Evolutionary conservation across 176 grass and related monocot genomes (phyloP).

Genomic region (Oryza brachyantha): DNA sequence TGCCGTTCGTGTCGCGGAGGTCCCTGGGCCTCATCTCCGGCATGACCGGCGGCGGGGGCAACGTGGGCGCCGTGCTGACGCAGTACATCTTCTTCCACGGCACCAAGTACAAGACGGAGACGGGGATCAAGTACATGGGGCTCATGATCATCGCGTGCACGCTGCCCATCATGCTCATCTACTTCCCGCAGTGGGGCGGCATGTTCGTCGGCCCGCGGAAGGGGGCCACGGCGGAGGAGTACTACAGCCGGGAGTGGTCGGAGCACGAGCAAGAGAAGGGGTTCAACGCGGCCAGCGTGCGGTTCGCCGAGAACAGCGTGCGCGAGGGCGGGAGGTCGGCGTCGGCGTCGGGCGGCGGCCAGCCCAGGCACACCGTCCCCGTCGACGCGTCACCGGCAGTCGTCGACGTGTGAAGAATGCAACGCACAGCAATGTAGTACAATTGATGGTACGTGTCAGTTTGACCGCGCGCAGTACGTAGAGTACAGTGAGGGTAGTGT

Average conservation of each 20-base stretch:
- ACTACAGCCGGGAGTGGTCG: conserved; percentile 80
- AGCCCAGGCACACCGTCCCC: conserved; percentile 55
- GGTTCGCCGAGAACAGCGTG: conserved; percentile 84
- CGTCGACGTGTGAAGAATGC: conserved; percentile 24
- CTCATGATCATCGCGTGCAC: conserved; percentile 89
- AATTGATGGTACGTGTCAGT: not conserved
- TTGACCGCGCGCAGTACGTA: not conserved
- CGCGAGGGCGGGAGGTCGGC: conserved; percentile 46
- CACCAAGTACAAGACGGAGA: conserved; percentile 62
- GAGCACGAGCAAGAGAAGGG: conserved; percentile 51
- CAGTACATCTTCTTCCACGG: conserved; percentile 94
- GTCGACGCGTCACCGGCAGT: conserved; percentile 36
- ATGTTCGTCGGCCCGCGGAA: conserved; percentile 34
- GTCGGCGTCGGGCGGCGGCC: conserved; percentile 29
- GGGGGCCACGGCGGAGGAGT: conserved; percentile 57
- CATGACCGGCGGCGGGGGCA: conserved; percentile 81
- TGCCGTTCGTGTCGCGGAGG: conserved; percentile 76
- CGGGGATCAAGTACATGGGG: conserved; percentile 89
- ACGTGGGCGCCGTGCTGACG: conserved; percentile 80
- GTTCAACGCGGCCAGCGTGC: conserved; percentile 24
- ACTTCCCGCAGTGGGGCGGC: conserved; percentile 90
- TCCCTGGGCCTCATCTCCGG: conserved; percentile 86
- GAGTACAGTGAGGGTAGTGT: not conserved
- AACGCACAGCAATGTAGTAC: not conserved
- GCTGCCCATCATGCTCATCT: conserved; percentile 57